Conservation (phyloP, 2,329 filamentous ascomycete genomes). For the Juglanconis sp. region DNA sequence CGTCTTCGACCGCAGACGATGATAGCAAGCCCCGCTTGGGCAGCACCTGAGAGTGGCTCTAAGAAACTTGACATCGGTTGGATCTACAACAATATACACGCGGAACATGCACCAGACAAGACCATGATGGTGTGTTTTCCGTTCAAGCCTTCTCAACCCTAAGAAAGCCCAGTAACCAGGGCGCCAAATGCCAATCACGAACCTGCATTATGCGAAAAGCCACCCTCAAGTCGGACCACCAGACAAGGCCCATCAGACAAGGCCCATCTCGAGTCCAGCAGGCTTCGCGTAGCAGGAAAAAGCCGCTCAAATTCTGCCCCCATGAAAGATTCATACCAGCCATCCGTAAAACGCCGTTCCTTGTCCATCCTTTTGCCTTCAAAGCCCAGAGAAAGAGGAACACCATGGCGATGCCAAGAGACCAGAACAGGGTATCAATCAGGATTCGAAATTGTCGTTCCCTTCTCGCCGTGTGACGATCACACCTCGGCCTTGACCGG, state of each 20-base stretch:
- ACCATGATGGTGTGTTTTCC: neutral
- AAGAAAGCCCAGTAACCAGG: neutral
- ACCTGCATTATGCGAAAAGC: neutral
- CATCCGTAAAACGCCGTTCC: slow-evolving; percentile 15
- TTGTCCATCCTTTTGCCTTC: slow-evolving; percentile 2
- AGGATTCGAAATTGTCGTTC: neutral
- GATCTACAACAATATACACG: no score
- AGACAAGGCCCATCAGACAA: neutral
- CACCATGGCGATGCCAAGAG: slow-evolving; percentile 13
- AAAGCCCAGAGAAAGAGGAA: slow-evolving; percentile 1
- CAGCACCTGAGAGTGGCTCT: no score
- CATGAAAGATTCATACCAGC: slow-evolving; percentile 6
- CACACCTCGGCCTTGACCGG: slow-evolving; percentile 19
- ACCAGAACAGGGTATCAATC: slow-evolving; percentile 17
- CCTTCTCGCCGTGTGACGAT: neutral
- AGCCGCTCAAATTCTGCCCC: neutral
- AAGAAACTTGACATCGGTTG: no score
- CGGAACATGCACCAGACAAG: neutral
- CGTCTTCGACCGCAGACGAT: no score
- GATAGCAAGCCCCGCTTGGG: no score
- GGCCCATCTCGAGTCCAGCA: neutral
- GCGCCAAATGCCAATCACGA: neutral
- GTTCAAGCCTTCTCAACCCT: neutral
- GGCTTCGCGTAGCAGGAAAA: neutral
- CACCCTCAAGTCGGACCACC: neutral